Base-by-base conservation (phyloP, 148 eudicot genomes). In the Fallopia convolvulus region DNA sequence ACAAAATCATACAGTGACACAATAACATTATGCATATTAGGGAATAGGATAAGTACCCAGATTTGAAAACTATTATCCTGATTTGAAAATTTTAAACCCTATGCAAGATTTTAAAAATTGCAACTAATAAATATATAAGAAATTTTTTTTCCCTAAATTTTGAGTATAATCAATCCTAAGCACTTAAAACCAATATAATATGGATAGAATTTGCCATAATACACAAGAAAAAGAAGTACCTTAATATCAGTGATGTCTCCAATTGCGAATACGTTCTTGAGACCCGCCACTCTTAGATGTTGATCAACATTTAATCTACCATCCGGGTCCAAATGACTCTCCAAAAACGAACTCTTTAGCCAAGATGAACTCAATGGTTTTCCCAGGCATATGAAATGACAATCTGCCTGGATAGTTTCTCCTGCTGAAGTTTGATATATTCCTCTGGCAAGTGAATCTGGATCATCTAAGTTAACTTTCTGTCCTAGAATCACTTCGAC, bases 191-290 rank as follows among this genome's bases (percentile, higher is more conserved):
- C 30, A 26, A 26, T 26, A 26, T 26, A 26, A 26, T 26, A 26
- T 26, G 30, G 30, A 26, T 26, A 26, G 30, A 26, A 26, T 26
- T 26, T 26, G 30, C 30, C 30, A 26, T 26, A 26, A 26, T 26
- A 26, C 30, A 6, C 36, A 70, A 18, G 1, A 72, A 72, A 26
- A n/a, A 9, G 30, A 2, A 48, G 42, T 74, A 87, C 90, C 88
- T 81, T 70, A 56, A 87, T 53, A 76, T 88, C 90, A 70, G 89
- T 88, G 63, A 88, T 83, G 76, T 90, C 91, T 78, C 91, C 91
- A 70, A 86, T 75, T 0, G 93, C 91, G 71, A 90, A 90, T 9
- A 88, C 80, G 73, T 90, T 90, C 49, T 82, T 81, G 77, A 50
- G 80, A 41, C 91, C 91, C 65, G 83, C 81, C 17, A 90, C 87